phyloP scores from a whole-genome alignment of 768 basidiomycete genomes.

The Agaricus sinodeliciosus region DNA sequence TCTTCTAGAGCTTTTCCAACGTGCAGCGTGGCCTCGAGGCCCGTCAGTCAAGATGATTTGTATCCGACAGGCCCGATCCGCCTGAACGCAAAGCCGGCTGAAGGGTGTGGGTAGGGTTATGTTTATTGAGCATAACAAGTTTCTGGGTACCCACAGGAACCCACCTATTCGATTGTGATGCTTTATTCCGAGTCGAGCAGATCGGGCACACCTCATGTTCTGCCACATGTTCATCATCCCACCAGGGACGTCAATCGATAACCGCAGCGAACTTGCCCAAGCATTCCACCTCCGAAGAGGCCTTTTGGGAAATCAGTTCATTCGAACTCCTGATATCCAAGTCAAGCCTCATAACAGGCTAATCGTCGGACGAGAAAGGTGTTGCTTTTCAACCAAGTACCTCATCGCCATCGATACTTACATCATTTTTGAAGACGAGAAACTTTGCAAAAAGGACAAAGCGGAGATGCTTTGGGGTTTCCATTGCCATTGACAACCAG shows the following conservation, averaged over 20 bases:
- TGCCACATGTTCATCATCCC: constrained; percentile 30
- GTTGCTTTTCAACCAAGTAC: background rate
- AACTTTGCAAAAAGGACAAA: background rate
- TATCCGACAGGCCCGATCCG: constrained; percentile 1
- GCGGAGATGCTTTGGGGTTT: background rate
- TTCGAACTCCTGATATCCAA: background rate
- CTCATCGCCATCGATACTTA: background rate
- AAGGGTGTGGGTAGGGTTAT: no score
- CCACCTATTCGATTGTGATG: background rate
- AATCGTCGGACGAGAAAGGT: background rate
- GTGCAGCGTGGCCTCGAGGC: background rate
- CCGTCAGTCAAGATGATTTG: background rate
- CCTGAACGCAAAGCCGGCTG: background rate
- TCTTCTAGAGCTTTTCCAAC: constrained; percentile 2
- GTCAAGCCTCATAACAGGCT: background rate
- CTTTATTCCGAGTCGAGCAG: background rate
- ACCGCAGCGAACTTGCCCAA: background rate
- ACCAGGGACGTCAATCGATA: constrained; percentile 16
- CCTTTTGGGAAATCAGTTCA: background rate
- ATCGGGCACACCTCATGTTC: constrained; percentile 29
- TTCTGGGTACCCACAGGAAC: background rate
- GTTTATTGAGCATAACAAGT: no score
- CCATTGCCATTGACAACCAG: constrained; percentile 7
- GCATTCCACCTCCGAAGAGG: background rate
- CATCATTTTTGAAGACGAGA: background rate